phyloP scores from a whole-genome alignment of 768 basidiomycete genomes.

The Boletus pseudo-olivaceus region DNA sequence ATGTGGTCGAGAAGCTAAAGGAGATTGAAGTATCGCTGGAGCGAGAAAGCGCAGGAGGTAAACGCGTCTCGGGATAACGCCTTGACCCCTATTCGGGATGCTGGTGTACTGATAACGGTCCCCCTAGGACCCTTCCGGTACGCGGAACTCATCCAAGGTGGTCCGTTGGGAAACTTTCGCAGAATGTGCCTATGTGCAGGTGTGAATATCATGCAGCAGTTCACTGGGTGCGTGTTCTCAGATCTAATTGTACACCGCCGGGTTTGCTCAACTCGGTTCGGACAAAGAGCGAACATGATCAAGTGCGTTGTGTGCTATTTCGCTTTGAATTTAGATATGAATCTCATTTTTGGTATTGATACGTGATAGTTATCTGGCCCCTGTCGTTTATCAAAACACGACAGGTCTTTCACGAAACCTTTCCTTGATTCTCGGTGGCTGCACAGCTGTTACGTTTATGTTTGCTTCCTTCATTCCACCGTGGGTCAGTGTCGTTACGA shows the following conservation, averaged over 20 bases:
- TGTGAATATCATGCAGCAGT: background rate
- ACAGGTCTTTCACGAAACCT: background rate
- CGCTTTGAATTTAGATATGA: background rate
- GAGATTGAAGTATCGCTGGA: background rate
- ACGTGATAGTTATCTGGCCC: background rate
- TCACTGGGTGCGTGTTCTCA: background rate
- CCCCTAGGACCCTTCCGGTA: background rate
- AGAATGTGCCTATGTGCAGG: background rate
- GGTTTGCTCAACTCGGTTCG: background rate
- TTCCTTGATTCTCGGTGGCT: background rate
- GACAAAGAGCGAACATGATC: background rate
- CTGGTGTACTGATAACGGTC: too few relatives aligned
- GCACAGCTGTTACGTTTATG: background rate
- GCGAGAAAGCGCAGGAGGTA: background rate
- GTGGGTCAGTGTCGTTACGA: background rate
- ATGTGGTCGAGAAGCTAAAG: background rate
- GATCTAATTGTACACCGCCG: background rate
- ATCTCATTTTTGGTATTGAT: background rate
- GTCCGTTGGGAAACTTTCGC: background rate
- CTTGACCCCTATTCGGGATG: background rate
- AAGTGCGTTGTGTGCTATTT: background rate
- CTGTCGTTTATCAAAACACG: background rate
- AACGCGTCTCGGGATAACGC: background rate
- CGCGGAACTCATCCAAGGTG: background rate
- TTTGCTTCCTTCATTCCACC: conserved; percentile 1